Conservation (phyloP, 2,329 filamentous ascomycete species). For the Pseudocercospora ulei region DNA sequence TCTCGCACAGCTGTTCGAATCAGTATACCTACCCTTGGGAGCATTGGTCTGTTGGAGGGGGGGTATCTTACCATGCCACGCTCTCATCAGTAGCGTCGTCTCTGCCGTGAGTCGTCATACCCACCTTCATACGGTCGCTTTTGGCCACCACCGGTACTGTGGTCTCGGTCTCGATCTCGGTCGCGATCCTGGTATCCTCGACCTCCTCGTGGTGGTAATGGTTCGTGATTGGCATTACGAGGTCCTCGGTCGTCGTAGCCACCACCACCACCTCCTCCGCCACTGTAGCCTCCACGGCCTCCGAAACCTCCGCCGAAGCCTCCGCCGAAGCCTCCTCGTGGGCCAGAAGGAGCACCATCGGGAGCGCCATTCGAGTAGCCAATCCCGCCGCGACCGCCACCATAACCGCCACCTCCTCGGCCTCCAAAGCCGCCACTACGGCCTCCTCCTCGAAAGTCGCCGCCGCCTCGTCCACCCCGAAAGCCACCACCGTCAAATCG, state of each 20-base stretch:
- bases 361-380: conserved; percentile 39
- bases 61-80: conserved; percentile 20
- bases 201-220: conserved; percentile 59
- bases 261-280: conserved; percentile 31
- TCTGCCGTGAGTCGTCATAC: conserved; percentile 63
- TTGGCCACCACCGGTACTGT: conserved; percentile 44
- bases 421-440: conserved; percentile 39
- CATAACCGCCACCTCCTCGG: conserved; percentile 34
- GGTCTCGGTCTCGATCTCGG: conserved; percentile 34
- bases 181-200: conserved; percentile 40
- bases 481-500: conserved; percentile 49
- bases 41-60: conserved; percentile 9
- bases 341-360: conserved; percentile 43
- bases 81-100: conserved; percentile 47
- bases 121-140: conserved; percentile 60
- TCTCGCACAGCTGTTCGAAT: conserved; percentile 17
- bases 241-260: conserved; percentile 40
- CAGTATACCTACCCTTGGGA: conserved; percentile 25
- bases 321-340: conserved; percentile 33
- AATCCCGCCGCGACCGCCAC: conserved; percentile 29
- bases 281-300: conserved; percentile 33
- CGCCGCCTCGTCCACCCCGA: conserved; percentile 44
- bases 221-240: conserved; percentile 75
- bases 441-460: conserved; percentile 42
- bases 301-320: conserved; percentile 30